Evolutionary conservation across 2,329 filamentous ascomycete species (phyloP).

Genomic region (Penicillium vulpinum): DNA sequence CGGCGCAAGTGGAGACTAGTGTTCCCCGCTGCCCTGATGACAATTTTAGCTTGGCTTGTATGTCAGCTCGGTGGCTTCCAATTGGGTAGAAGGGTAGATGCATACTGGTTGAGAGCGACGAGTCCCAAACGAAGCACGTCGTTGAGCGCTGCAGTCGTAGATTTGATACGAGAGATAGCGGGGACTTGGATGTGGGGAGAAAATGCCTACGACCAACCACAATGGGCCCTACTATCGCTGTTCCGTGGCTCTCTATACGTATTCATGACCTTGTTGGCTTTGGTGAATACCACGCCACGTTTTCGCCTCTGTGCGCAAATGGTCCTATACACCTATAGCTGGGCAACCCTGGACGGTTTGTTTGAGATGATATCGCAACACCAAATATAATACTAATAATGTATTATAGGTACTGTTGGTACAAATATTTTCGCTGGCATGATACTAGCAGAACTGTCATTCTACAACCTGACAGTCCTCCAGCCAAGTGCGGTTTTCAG

Average conservation of each 20-base stretch:
- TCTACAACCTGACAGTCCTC: constrained; percentile 50
- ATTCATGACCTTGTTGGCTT: constrained; percentile 56
- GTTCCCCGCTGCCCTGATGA: constrained; percentile 58
- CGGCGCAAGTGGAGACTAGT: constrained; percentile 60
- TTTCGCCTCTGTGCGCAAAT: constrained; percentile 53
- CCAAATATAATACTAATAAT: background rate
- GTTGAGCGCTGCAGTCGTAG: constrained; percentile 46
- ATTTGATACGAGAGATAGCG: constrained; percentile 49
- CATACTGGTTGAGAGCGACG: constrained; percentile 59
- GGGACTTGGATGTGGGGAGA: constrained; percentile 54
- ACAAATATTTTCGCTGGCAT: constrained; percentile 64
- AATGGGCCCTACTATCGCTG: constrained; percentile 60
- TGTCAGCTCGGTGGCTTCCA: constrained; percentile 59
- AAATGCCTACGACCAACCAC: constrained; percentile 59
- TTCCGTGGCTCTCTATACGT: constrained; percentile 57
- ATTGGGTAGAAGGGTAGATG: constrained; percentile 57
- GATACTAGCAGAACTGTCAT: constrained; percentile 59
- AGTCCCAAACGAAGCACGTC: constrained; percentile 47
- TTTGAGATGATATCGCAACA: background rate
- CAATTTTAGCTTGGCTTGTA: constrained; percentile 56
- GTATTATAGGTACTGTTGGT: constrained; percentile 48
- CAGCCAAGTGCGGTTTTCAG: constrained; percentile 41
- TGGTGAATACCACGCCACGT: constrained; percentile 50
- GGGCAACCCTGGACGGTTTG: constrained; percentile 38
- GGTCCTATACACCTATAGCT: constrained; percentile 51